Conservation (phyloP, 1,284 basidiomycete genomes). For the Leccinum solheimii region DNA sequence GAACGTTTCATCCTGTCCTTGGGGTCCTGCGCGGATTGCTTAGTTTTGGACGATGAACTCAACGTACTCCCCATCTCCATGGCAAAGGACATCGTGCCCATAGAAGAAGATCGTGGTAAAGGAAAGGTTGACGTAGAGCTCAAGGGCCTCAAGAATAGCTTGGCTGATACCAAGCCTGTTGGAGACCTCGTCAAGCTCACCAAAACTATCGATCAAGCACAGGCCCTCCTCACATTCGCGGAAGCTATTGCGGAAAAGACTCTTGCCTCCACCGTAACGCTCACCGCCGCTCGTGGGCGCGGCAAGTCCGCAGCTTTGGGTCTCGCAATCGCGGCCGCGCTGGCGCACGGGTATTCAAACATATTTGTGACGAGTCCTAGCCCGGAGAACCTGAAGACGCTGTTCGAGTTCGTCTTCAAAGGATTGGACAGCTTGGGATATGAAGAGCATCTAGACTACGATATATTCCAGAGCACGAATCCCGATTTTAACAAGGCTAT, state of each 20-base stretch:
- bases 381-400: conserved; percentile 95
- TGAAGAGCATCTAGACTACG: conserved; percentile 97
- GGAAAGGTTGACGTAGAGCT: conserved; percentile 69
- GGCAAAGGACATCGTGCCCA: conserved; percentile 86
- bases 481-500: conserved; percentile 96
- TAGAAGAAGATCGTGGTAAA: conserved; percentile 53
- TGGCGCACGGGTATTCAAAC: conserved; percentile 96
- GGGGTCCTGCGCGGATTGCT: conserved; percentile 86
- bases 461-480: conserved; percentile 92
- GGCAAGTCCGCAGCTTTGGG: conserved; percentile 98
- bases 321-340: conserved; percentile 88
- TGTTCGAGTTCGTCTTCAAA: conserved; percentile 99
- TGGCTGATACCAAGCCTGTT: conserved; percentile 85
- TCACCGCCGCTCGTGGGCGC: conserved; percentile 93
- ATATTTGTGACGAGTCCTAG: conserved; percentile 98
- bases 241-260: conserved; percentile 93
- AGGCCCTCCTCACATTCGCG: conserved; percentile 89
- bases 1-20: conserved; percentile 97
- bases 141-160: conserved; percentile 76
- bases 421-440: conserved; percentile 94
- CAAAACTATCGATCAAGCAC: conserved; percentile 91
- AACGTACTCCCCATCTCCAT: conserved; percentile 97
- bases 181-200: conserved; percentile 91
- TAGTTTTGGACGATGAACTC: conserved; percentile 96
- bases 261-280: conserved; percentile 90